Conservation (phyloP, 805 yeast species). For the Brettanomyces nanus region DNA sequence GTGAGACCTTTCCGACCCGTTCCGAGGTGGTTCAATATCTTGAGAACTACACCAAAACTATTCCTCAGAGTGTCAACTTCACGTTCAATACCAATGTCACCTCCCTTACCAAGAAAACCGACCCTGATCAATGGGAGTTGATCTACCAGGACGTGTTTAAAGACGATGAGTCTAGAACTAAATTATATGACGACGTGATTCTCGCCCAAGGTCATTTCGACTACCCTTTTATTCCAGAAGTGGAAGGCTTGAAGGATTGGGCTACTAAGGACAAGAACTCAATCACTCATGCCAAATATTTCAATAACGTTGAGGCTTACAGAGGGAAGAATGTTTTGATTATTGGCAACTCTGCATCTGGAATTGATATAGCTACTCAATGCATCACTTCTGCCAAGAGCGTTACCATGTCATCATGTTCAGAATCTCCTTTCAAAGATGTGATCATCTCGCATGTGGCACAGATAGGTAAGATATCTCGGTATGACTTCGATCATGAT, state of each 20-base stretch:
- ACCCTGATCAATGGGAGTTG: constrained; percentile 20
- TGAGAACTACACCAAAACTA: constrained; percentile 39
- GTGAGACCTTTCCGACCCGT: constrained; percentile 52
- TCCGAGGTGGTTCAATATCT: constrained; percentile 56
- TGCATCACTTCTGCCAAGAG: constrained; percentile 22
- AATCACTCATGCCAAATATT: constrained; percentile 39
- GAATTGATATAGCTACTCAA: constrained; percentile 45
- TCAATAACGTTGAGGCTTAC: constrained; percentile 25
- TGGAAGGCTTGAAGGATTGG: constrained; percentile 32
- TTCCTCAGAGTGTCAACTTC: constrained; percentile 30
- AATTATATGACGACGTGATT: constrained; percentile 28
- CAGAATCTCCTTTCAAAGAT: constrained; percentile 24
- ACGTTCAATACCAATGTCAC: constrained; percentile 37
- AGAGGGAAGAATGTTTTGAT: constrained; percentile 28
- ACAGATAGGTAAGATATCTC: constrained; percentile 18
- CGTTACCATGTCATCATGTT: constrained; percentile 23
- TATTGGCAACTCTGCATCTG: constrained; percentile 55
- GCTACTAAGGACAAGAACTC: constrained; percentile 21
- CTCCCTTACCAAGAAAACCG: constrained; percentile 26
- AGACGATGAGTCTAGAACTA: background rate
- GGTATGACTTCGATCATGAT: constrained; percentile 19
- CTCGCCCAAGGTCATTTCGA: constrained; percentile 43
- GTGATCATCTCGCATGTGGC: constrained; percentile 18
- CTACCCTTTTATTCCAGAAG: constrained; percentile 36
- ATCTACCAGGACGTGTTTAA: constrained; percentile 7